A percentile compares a stretch with the other conserved stretches of the same genome.
Evolutionary conservation across 2,329 filamentous ascomycete species (phyloP).

Genomic region (Sordariomycetes sp.): DNA sequence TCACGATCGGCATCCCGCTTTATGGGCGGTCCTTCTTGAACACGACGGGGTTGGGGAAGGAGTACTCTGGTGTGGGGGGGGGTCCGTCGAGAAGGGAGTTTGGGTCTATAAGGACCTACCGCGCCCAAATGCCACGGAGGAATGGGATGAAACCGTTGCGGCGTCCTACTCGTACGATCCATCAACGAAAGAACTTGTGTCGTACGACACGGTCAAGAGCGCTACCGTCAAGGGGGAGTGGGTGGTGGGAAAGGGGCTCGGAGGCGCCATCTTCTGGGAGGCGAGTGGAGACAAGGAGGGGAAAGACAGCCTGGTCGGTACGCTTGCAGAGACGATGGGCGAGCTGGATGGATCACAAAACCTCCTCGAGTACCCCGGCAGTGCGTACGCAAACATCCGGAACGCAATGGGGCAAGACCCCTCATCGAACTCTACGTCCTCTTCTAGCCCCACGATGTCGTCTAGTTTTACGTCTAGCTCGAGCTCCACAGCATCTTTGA

Average conservation of each 20-base stretch:
- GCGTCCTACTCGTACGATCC: slow-evolving; percentile 63
- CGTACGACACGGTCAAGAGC: slow-evolving; percentile 51
- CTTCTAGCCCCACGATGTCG: no score
- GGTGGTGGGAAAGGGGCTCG: slow-evolving; percentile 45
- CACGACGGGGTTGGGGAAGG: slow-evolving; percentile 52
- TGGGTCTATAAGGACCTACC: slow-evolving; percentile 67
- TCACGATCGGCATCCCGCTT: slow-evolving; percentile 64
- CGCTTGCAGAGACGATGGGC: slow-evolving; percentile 31
- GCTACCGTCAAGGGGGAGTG: slow-evolving; percentile 50
- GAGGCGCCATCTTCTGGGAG: slow-evolving; percentile 80
- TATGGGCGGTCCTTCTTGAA: slow-evolving; percentile 65
- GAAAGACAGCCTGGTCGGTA: slow-evolving; percentile 42
- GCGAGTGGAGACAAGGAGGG: slow-evolving; percentile 50
- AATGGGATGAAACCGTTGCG: slow-evolving; percentile 40
- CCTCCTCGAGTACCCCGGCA: slow-evolving; percentile 39
- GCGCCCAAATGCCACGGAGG: slow-evolving; percentile 38
- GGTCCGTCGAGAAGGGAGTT: slow-evolving; percentile 43
- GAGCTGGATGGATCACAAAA: slow-evolving; percentile 36
- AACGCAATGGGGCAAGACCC: no score
- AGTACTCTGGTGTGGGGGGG: slow-evolving; percentile 47
- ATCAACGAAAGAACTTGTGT: slow-evolving; percentile 46
- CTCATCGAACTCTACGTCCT: no score
- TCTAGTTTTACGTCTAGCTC: no score
- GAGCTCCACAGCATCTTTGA: no score
- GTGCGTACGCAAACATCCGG: slow-evolving; percentile 44